Percentiles rank a stretch among this genome's conserved stretches.
These are phyloP conservation scores for Theileria orientalis DNA, from an alignment of 169 alveolate species.

Conservation along the genomic window DNA sequence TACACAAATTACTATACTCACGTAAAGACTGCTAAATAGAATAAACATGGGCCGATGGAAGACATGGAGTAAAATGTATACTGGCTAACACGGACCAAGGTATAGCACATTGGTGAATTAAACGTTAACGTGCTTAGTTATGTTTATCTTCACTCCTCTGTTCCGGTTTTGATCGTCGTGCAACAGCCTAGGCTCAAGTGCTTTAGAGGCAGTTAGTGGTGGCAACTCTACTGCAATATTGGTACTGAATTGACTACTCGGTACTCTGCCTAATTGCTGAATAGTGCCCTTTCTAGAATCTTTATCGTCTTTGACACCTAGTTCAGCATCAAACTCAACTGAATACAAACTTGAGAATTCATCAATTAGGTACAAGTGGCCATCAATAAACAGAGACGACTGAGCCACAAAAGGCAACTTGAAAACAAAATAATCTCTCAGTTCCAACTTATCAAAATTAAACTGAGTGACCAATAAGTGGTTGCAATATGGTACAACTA, in stretches of 20 bases:
- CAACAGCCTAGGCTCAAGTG: no score
- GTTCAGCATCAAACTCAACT: no score
- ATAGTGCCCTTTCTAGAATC: no score
- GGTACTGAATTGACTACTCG: background rate
- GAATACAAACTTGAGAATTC: background rate
- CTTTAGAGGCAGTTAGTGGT: no score
- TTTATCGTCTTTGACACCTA: no score
- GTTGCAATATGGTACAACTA: background rate
- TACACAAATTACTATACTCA: no score
- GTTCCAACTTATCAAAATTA: background rate
- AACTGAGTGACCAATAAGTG: background rate
- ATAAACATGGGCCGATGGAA: no score
- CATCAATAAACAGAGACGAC: background rate
- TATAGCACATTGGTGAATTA: no score
- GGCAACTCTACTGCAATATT: background rate
- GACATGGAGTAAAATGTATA: background rate
- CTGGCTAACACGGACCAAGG: background rate
- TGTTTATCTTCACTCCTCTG: background rate
- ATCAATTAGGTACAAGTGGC: background rate
- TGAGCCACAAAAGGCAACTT: conserved; percentile 7
- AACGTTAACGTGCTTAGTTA: conserved; percentile 1
- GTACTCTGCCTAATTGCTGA: no score
- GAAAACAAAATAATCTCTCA: background rate
- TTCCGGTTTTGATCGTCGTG: background rate
- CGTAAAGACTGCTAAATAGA: no score